Base-by-base conservation (phyloP, 2,329 filamentous ascomycete genomes). In the Calonectria leucothoes region DNA sequence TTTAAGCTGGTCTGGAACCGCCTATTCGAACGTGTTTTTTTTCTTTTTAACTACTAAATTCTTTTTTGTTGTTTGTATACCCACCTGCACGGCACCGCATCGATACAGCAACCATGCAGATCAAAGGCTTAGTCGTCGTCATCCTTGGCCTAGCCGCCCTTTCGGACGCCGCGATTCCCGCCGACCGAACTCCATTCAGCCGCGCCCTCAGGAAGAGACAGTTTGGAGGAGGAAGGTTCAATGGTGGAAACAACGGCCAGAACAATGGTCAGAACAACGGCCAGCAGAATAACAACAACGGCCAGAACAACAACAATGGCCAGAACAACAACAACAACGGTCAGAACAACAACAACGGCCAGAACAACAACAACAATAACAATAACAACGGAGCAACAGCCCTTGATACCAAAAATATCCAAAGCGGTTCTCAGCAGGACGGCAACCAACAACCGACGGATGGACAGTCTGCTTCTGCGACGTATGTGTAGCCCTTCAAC, bases 381-480 rank as follows among this genome's bases (percentile, higher is more conserved):
- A 81, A 75, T 33, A 81, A 81, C 63, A 78, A 81, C 8, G 76
- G 74, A 4, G 83, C 81, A 45, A 86, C 84, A 66, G 61, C 73
- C 7, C 82, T 92, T 45, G 76, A 85, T 35, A 75, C 83, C 17
- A 82, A 87, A 61, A 86, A 84, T 67, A 67, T 91, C 57, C 89
- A 91, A 81, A 86, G 84, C 23, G 89, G 86, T 63, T 90, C 89
- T 8, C 81, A 85, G 69, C 81, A 82, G 15, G 87, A 89, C 45
- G 90, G 89, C 59, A 86, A 89, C 77, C 82, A 84, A 66, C 84
- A 85, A 25, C 83, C 81, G 6, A 84, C 84, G 0, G 83, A 84
- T 49, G 89, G 88, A 61, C 90, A 91, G 79, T 82, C 88, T 35
- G 84, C 88, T 45, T 92, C 90, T 8, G 78, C 79, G 17, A 91